Conservation (phyloP, 441 rosid species). For the Populus hybrid region DNA sequence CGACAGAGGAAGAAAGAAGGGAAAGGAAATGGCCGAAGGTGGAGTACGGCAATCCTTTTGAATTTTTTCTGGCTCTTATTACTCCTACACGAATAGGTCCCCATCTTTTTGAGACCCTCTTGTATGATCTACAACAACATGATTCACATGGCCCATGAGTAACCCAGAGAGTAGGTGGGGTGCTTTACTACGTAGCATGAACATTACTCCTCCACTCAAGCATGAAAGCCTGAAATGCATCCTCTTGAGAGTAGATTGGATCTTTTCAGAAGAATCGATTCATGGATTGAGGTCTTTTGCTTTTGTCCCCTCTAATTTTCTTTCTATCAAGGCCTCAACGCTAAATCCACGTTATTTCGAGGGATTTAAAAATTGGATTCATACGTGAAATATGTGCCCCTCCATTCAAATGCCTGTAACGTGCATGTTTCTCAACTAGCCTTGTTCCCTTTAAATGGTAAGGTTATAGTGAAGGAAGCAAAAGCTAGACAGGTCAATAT, state of each 20-base stretch:
- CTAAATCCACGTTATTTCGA: neutral
- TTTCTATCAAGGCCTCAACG: neutral
- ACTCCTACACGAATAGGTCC: conserved; percentile 17
- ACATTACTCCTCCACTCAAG: neutral
- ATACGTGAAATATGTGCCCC: too few relatives aligned
- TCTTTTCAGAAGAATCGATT: neutral
- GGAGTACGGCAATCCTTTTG: neutral
- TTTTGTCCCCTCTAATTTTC: too few relatives aligned
- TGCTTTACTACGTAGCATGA: neutral
- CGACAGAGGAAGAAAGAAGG: neutral
- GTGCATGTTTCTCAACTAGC: too few relatives aligned
- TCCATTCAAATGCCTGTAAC: too few relatives aligned
- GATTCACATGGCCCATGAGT: conserved; percentile 12
- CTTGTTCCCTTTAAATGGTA: too few relatives aligned
- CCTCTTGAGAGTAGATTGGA: neutral
- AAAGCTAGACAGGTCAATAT: too few relatives aligned
- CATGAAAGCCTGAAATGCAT: neutral
- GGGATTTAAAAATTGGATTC: neutral
- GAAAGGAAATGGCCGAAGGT: neutral
- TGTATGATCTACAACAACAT: conserved; percentile 5
- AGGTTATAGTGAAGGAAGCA: too few relatives aligned
- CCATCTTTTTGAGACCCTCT: conserved; percentile 3
- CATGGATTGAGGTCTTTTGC: neutral
- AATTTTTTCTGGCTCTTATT: neutral
- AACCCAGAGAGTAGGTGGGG: neutral